Evolutionary conservation across 371 early-diverging fungal species (phyloP).

Genomic region (Encephalitozoon intestinalis): DNA sequence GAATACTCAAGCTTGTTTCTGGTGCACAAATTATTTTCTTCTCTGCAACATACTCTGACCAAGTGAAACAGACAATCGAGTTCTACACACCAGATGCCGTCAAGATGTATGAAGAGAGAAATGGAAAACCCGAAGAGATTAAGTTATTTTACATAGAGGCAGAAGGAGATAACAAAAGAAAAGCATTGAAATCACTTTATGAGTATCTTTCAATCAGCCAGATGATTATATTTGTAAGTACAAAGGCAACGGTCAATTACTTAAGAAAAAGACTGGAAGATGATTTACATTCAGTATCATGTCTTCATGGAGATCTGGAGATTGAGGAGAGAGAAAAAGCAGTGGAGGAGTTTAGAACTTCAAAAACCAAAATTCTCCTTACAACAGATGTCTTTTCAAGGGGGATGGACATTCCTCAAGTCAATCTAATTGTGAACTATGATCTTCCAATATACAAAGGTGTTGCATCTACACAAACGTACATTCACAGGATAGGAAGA

Average conservation of each 20-base stretch:
- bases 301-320: conserved; percentile 76
- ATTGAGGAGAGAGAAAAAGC: conserved; percentile 73
- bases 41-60: conserved; percentile 82
- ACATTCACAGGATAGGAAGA: conserved; percentile 92
- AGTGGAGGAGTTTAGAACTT: conserved; percentile 81
- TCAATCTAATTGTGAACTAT: conserved; percentile 89
- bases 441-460: conserved; percentile 72
- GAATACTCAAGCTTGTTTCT: conserved; percentile 35
- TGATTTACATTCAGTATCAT: conserved; percentile 72
- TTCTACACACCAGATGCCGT: conserved; percentile 72
- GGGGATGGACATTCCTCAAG: conserved; percentile 65
- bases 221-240: conserved; percentile 80
- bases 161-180: conserved; percentile 64
- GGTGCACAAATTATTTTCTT: conserved; percentile 67
- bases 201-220: conserved; percentile 81
- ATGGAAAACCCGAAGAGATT: conserved; percentile 81
- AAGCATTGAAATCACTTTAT: conserved; percentile 73
- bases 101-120: conserved; percentile 74
- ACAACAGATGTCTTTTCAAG: conserved; percentile 60
- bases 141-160: conserved; percentile 91
- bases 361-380: conserved; percentile 74
- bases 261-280: conserved; percentile 68
- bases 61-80: conserved; percentile 69
- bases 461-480: conserved; percentile 76
- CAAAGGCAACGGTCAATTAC: conserved; percentile 71